Base-by-base conservation (phyloP, 2,329 filamentous ascomycete species). In the Phyllachora maydis region DNA sequence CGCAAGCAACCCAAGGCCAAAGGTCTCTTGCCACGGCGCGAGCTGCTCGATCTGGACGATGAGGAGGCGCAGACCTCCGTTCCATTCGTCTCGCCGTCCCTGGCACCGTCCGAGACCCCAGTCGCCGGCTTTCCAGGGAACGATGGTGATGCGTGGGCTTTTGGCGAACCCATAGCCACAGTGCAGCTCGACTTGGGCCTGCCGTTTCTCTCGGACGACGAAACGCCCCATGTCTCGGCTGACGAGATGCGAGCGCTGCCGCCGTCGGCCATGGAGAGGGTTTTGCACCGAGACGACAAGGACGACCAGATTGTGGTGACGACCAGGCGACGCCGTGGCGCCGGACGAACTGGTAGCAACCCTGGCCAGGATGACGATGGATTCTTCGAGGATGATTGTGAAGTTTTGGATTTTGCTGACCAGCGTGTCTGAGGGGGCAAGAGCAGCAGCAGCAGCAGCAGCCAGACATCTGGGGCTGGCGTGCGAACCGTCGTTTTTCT, bases 321-420 rank as follows among this genome's bases (percentile, higher is more conserved):
- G 10, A 85, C 79, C 3, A 61, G 79, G 30, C 59, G 76, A 24
- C 65, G 77, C 28, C 65, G 65, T 36, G 65, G 60, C 19, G 52
- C 55, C 18, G 56, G 54, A 23, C 54, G 60, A 24, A 42, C 49
- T 18, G 44, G 49, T 10, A n/a, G n/a, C n/a, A n/a, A n/a, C n/a
- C n/a, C n/a, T n/a, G 52, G 54, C 15, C 41, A 46, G 18, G 69
- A 70, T 21, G 74, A 78, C 27, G 69, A 73, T 26, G 75, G 74
- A 3, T 90, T 91, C 46, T 91, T 91, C 38, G 82, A 92, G 47
- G 79, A 92, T 42, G 82, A 90, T 41, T 88, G 78, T 35, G 81
- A 91, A 43, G 76, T 92, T 27, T 60, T 91, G 31, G 81, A 91
- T 49, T 90, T 88, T 60, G 77, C 81, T 13, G 66, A 69, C 37